Conservation (phyloP, 257 asterid genomes). For the Ilex aquifolium region DNA sequence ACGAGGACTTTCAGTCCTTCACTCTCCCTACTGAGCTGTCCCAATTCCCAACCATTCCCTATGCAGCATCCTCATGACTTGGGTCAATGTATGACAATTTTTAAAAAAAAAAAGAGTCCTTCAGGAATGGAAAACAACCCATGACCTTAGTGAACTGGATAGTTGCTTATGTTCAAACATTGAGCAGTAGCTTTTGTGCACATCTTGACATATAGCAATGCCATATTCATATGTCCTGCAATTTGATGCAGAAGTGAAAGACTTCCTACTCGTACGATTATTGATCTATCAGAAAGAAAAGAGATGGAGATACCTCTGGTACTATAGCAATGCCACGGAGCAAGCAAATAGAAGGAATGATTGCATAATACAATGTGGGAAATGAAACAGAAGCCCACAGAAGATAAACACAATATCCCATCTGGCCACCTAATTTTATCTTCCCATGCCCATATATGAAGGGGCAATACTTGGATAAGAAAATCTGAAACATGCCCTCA, state of each 20-base stretch:
- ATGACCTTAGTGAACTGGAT: too few relatives aligned
- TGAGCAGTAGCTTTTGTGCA: too few relatives aligned
- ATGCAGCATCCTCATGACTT: too few relatives aligned
- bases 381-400: conserved; percentile 55
- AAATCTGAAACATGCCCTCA: conserved; percentile 73
- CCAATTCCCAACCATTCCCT: too few relatives aligned
- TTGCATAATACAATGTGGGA: conserved; percentile 39
- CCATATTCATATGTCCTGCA: not conserved
- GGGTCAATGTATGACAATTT: too few relatives aligned
- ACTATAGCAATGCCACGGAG: conserved; percentile 44
- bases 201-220: not conserved
- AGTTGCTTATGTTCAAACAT: too few relatives aligned
- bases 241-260: not conserved
- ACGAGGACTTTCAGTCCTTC: too few relatives aligned
- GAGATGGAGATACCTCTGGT: conserved; percentile 38
- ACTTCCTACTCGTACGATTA: not conserved
- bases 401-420: conserved; percentile 65
- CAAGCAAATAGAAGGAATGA: conserved; percentile 41
- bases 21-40: too few relatives aligned
- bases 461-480: conserved; percentile 64
- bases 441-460: conserved; percentile 50
- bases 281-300: too few relatives aligned
- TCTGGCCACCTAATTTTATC: conserved; percentile 50
- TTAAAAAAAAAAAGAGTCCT: too few relatives aligned
- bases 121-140: too few relatives aligned